Evolutionary conservation across 805 yeast species (phyloP).

Genomic region (Kodamaea kaohsiungensis): DNA sequence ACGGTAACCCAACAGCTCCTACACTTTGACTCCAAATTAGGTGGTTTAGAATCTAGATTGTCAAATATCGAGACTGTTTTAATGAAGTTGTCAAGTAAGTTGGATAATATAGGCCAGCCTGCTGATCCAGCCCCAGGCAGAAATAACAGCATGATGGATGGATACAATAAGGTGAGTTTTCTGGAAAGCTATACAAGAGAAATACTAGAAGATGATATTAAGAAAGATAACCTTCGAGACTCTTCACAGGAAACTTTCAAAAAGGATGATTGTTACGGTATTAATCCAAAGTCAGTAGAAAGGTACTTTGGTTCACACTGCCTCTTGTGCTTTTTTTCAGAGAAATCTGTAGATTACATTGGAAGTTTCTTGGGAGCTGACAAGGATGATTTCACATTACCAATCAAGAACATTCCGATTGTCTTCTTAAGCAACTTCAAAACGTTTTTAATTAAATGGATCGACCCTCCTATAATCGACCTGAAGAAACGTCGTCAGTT

Average conservation of each 20-base stretch:
- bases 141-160: no score
- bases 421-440: slow-evolving; percentile 20
- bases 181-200: neutral
- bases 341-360: slow-evolving; percentile 36
- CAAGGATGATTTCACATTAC: slow-evolving; percentile 19
- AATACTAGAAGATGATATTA: neutral
- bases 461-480: slow-evolving; percentile 30
- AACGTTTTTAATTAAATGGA: slow-evolving; percentile 25
- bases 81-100: slow-evolving; percentile 18
- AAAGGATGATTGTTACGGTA: neutral
- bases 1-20: neutral
- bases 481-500: slow-evolving; percentile 18
- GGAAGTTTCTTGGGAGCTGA: slow-evolving; percentile 25
- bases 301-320: slow-evolving; percentile 40
- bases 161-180: neutral
- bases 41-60: slow-evolving; percentile 22
- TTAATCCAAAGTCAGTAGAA: slow-evolving; percentile 2
- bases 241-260: neutral
- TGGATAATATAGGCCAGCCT: slow-evolving; percentile 13
- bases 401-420: slow-evolving; percentile 31
- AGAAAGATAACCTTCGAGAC: neutral
- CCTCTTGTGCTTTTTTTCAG: slow-evolving; percentile 34
- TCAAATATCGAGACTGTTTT: slow-evolving; percentile 24
- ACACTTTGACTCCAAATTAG: slow-evolving; percentile 8
- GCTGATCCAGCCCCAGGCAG: no score